phyloP scores from a whole-genome alignment of 805 yeast genomes.

The Ogataea zsoltii region DNA sequence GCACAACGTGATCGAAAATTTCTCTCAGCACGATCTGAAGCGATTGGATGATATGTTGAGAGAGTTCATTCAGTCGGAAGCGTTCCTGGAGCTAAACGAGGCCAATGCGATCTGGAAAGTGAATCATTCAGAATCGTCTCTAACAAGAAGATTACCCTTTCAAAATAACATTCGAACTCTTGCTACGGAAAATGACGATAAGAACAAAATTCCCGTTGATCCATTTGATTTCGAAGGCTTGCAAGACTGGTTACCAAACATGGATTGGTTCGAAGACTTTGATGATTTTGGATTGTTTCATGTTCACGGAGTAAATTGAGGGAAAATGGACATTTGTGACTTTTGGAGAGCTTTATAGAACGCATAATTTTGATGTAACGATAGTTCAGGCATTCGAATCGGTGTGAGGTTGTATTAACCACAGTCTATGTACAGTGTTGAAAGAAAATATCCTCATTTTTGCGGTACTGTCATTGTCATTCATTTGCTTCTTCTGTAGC shows the following conservation, averaged over 20 bases:
- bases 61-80: constrained; percentile 1
- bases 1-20: constrained; percentile 9
- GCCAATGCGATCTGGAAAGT: constrained; percentile 4
- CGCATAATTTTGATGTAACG: too few species aligned
- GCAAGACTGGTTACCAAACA: constrained; percentile 21
- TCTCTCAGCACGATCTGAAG: constrained; percentile 2
- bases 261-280: constrained; percentile 14
- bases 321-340: too few species aligned
- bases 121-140: constrained; percentile 2
- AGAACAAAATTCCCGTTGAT: not conserved
- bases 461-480: too few species aligned
- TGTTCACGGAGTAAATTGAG: too few species aligned
- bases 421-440: not conserved
- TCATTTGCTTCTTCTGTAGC: not conserved
- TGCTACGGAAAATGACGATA: not conserved
- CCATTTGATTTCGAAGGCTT: not conserved
- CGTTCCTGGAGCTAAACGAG: constrained; percentile 1
- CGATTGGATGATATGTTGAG: constrained; percentile 1
- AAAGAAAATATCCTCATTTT: too few species aligned
- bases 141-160: not conserved
- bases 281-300: not conserved
- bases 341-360: too few species aligned
- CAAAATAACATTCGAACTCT: not conserved
- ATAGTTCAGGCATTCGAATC: too few species aligned
- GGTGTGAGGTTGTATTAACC: too few species aligned